phyloP scores from a whole-genome alignment of 2,329 filamentous ascomycete genomes.

The Neoarthrinium moseri region DNA sequence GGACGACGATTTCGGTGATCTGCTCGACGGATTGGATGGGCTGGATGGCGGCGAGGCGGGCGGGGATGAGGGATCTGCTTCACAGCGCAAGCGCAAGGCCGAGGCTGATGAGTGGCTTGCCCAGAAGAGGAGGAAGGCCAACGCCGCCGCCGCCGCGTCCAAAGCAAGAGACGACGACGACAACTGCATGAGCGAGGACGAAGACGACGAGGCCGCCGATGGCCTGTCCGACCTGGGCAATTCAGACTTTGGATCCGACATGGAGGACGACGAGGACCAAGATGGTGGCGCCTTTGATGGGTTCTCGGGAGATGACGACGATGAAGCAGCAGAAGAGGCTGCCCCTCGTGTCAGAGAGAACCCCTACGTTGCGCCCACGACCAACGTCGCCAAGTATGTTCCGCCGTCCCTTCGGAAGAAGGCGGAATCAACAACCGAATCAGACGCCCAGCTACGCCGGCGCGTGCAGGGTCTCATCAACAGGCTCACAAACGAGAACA shows the following conservation, averaged over 20 bases:
- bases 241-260: conserved; percentile 17
- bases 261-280: conserved; percentile 35
- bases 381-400: conserved; percentile 71
- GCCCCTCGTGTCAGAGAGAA: conserved; percentile 68
- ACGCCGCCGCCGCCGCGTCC: conserved; percentile 11
- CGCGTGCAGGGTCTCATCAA: conserved; percentile 90
- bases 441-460: conserved; percentile 66
- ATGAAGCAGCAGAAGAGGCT: conserved; percentile 28
- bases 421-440: conserved; percentile 63
- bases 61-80: conserved; percentile 45
- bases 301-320: conserved; percentile 33
- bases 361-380: conserved; percentile 76
- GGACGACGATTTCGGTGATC: conserved; percentile 74
- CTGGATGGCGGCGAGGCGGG: conserved; percentile 40
- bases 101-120: conserved; percentile 62
- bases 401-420: conserved; percentile 78
- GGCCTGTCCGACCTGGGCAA: conserved; percentile 28
- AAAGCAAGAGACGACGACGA: conserved; percentile 25
- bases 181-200: conserved; percentile 11
- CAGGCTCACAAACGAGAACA: conserved; percentile 85
- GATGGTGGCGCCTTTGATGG: conserved; percentile 36
- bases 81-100: conserved; percentile 60
- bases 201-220: conserved; percentile 30
- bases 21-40: conserved; percentile 67
- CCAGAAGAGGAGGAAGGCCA: conserved; percentile 52